Evolutionary conservation across 176 grass and related monocot genomes (phyloP).

Genomic region (Dendrocalamus sinicus): DNA sequence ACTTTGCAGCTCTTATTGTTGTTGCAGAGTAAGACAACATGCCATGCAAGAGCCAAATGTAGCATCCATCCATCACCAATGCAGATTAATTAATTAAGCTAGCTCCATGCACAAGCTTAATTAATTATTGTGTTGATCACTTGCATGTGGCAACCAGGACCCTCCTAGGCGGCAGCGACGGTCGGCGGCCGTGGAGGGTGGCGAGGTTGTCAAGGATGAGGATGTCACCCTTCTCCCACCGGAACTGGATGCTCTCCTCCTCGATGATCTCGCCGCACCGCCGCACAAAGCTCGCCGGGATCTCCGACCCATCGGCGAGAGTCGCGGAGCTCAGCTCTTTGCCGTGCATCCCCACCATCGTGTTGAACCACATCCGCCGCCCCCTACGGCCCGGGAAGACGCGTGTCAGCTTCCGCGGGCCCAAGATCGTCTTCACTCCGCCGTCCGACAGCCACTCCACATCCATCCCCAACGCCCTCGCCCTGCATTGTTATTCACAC

Average conservation of each 20-base stretch:
- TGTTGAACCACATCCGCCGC: constrained; percentile 72
- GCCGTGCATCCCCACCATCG: constrained; percentile 71
- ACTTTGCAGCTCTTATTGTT: not conserved
- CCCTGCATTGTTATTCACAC: constrained; percentile 16
- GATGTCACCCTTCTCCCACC: constrained; percentile 70
- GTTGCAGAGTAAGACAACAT: not conserved
- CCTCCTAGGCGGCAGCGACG: constrained; percentile 58
- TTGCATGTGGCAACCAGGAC: constrained; percentile 83
- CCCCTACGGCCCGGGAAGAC: constrained; percentile 52
- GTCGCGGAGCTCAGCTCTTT: constrained; percentile 61
- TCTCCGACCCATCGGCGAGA: constrained; percentile 58
- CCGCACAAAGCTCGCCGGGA: constrained; percentile 52
- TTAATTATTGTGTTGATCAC: constrained; percentile 34
- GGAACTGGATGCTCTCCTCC: constrained; percentile 82
- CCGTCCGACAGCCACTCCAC: constrained; percentile 62
- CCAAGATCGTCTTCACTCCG: constrained; percentile 47
- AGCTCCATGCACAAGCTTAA: not conserved
- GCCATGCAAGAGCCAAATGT: not conserved
- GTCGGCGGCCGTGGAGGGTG: constrained; percentile 59
- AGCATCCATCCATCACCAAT: constrained; percentile 2
- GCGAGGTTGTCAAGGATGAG: constrained; percentile 71
- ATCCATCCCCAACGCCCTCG: constrained; percentile 60
- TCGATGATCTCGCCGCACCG: constrained; percentile 78
- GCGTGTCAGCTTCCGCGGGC: constrained; percentile 51
- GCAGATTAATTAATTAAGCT: constrained; percentile 6